A percentile compares a stretch with the other conserved stretches of the same genome.
phyloP scores from a whole-genome alignment of 371 early-diverging fungal genomes.

The Amoeboaphelidium protococcarum region DNA sequence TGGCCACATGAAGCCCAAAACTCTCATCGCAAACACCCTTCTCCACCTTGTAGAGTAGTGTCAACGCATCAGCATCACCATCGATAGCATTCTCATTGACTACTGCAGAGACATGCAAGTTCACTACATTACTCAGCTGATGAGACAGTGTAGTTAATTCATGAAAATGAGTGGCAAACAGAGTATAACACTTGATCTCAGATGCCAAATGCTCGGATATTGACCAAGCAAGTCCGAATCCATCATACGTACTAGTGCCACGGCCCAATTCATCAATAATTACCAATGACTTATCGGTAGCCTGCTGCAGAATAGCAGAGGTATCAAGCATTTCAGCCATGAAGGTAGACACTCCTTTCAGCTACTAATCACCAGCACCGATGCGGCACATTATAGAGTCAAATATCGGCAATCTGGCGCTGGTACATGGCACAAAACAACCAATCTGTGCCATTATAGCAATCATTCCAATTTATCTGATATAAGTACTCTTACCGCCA shows the following conservation, averaged over 20 bases:
- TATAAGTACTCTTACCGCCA: conserved; percentile 38
- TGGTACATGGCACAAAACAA: conserved; percentile 78
- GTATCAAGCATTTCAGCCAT: conserved; percentile 99
- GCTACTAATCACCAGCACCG: conserved; percentile 85
- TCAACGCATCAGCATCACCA: conserved; percentile 1
- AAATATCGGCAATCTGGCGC: conserved; percentile 51
- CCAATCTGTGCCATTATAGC: conserved; percentile 93
- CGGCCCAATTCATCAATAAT: conserved; percentile 98
- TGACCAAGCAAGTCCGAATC: conserved; percentile 88
- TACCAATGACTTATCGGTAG: conserved; percentile 63
- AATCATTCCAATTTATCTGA: conserved; percentile 52
- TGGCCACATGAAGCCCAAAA: conserved; percentile 96
- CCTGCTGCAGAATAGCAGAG: conserved; percentile 61
- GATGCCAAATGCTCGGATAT: conserved; percentile 70
- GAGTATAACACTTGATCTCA: conserved; percentile 42
- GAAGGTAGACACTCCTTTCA: conserved; percentile 88
- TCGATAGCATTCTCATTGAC: conserved; percentile 15
- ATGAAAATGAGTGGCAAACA: conserved; percentile 96
- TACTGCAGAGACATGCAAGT: conserved; percentile 59
- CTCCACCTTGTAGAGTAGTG: conserved; percentile 12
- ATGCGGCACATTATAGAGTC: conserved; percentile 84
- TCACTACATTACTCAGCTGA: conserved; percentile 29
- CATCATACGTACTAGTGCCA: conserved; percentile 96
- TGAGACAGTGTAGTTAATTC: conserved; percentile 63
- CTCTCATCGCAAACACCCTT: conserved; percentile 76